Conservation (phyloP, 1,284 basidiomycete genomes). For the Moesziomyces globuligerus region DNA sequence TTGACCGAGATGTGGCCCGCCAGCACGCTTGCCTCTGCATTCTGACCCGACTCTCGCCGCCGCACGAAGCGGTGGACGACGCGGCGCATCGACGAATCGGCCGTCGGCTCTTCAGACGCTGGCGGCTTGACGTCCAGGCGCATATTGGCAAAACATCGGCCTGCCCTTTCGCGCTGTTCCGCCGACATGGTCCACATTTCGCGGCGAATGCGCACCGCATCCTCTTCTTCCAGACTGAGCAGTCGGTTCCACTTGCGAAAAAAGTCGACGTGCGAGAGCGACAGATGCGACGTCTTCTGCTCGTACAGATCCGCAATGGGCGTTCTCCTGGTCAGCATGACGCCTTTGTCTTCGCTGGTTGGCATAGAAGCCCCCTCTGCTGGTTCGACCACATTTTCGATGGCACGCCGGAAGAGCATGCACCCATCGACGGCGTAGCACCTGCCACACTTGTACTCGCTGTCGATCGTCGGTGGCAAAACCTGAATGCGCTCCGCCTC, state of each 20-base stretch:
- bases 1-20: constrained; percentile 81
- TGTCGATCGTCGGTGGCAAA: constrained; percentile 83
- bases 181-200: constrained; percentile 95
- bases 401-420: constrained; percentile 87
- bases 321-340: constrained; percentile 61
- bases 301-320: constrained; percentile 80
- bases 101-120: not conserved
- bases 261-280: constrained; percentile 76
- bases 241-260: constrained; percentile 91
- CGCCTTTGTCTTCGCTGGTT: constrained; percentile 2
- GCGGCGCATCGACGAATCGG: constrained; percentile 61
- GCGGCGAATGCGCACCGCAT: constrained; percentile 81
- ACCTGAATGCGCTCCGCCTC: constrained; percentile 28
- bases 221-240: constrained; percentile 87
- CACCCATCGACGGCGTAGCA: constrained; percentile 88
- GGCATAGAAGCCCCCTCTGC: not conserved
- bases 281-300: constrained; percentile 83
- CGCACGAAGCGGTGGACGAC: constrained; percentile 77
- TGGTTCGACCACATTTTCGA: constrained; percentile 51
- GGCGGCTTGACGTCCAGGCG: constrained; percentile 15
- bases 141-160: constrained; percentile 68
- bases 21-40: constrained; percentile 71
- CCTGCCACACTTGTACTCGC: constrained; percentile 78
- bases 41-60: constrained; percentile 41
- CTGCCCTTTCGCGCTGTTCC: constrained; percentile 76